Conservation (phyloP, 306 rosid genomes). For the Castanospermum australe region DNA sequence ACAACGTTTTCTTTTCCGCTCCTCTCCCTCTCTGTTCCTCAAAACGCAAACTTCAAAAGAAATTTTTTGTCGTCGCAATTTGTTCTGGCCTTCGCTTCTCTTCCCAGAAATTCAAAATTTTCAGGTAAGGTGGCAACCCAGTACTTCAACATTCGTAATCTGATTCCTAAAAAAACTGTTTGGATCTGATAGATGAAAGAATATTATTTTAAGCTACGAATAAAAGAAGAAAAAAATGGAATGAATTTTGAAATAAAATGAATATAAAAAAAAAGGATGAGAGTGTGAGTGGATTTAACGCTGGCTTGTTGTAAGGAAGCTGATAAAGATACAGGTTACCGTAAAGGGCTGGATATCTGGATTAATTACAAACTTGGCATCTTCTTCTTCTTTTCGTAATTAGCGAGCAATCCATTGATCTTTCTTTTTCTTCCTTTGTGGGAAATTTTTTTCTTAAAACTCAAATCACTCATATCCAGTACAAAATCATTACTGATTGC, state of each 20-base stretch:
- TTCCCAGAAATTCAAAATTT: conserved; percentile 32
- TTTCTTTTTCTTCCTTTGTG: not conserved
- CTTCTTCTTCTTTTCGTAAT: not conserved
- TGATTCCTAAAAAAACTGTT: conserved; percentile 46
- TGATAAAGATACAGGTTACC: not conserved
- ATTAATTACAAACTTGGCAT: conserved; percentile 13
- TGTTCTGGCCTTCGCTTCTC: conserved; percentile 37
- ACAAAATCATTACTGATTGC: not conserved
- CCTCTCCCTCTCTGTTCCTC: not conserved
- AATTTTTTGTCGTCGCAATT: conserved; percentile 3
- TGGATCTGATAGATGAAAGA: conserved; percentile 35
- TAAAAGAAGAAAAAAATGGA: not conserved
- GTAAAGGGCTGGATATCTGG: not conserved
- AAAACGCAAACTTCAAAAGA: conserved; percentile 12
- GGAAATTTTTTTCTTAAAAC: not conserved
- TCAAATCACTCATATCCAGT: not conserved
- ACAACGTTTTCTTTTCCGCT: not conserved
- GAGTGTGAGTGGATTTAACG: conserved; percentile 9
- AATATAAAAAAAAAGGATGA: not conserved
- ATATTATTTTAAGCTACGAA: conserved; percentile 27
- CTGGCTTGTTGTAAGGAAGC: not conserved
- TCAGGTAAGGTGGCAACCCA: conserved; percentile 45
- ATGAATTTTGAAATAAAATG: not conserved
- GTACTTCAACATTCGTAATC: conserved; percentile 34
- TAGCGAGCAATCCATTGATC: too few relatives aligned